A percentile compares a stretch with the other conserved stretches of the same genome.
Evolutionary conservation across 129 eudicot genomes (phyloP).

Genomic region (Tagetes patula): DNA sequence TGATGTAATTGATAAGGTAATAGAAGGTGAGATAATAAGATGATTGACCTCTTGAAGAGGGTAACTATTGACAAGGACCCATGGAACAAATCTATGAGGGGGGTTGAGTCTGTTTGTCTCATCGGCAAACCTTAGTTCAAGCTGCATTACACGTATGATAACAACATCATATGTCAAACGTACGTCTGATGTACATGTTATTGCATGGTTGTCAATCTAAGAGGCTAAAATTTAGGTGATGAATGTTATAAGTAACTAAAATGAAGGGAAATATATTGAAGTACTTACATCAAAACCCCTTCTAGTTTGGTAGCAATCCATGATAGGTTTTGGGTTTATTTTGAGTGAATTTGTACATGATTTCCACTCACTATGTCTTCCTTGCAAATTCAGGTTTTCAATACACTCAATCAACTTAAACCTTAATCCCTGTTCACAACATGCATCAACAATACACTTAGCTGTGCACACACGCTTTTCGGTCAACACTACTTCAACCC

Average conservation of each 20-base stretch:
- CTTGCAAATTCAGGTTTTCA: conserved; percentile 56
- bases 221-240: background rate
- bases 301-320: conserved; percentile 65
- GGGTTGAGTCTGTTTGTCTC: conserved; percentile 74
- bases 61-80: conserved; percentile 73
- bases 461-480: background rate
- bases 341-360: conserved; percentile 52
- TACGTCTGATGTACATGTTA: too few species aligned
- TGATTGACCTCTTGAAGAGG: conserved; percentile 61
- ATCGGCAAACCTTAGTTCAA: conserved; percentile 56
- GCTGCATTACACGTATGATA: conserved; percentile 42
- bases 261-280: background rate
- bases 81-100: conserved; percentile 82
- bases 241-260: background rate
- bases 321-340: conserved; percentile 48
- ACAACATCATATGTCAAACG: too few species aligned
- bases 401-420: conserved; percentile 65
- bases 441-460: conserved; percentile 2
- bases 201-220: too few species aligned
- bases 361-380: conserved; percentile 60
- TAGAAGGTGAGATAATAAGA: background rate
- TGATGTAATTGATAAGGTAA: background rate
- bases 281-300: conserved; percentile 56
- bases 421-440: conserved; percentile 50
- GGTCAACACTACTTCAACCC: background rate